These are phyloP conservation scores for Pythium grandisporangium DNA, from an alignment of 352 stramenopile genomes.

Conservation along the genomic window DNA sequence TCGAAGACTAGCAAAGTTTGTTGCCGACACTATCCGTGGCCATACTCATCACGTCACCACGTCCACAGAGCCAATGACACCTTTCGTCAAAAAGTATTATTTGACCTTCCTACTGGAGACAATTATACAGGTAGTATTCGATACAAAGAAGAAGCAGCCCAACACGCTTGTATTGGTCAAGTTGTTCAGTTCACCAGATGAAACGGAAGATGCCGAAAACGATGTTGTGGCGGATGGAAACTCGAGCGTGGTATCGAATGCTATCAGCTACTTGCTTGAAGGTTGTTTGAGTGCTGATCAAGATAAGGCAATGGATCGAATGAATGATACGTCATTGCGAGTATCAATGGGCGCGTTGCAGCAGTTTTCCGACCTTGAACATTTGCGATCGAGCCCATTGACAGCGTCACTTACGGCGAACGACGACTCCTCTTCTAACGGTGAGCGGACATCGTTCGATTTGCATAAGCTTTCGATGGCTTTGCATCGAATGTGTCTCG, in stretches of 20 bases:
- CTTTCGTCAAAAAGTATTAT: slow-evolving; percentile 69
- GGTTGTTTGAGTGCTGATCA: too few species aligned
- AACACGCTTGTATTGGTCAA: slow-evolving; percentile 67
- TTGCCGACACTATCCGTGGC: slow-evolving; percentile 32
- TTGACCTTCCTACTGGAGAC: slow-evolving; percentile 75
- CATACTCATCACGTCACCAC: slow-evolving; percentile 48
- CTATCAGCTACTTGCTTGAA: too few species aligned
- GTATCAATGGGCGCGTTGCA: slow-evolving; percentile 51
- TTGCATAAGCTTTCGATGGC: slow-evolving; percentile 40
- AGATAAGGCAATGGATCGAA: too few species aligned
- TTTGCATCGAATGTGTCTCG: slow-evolving; percentile 50
- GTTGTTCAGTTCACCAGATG: too few species aligned
- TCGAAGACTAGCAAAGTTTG: slow-evolving; percentile 24
- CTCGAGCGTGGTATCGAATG: not conserved
- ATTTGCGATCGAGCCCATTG: slow-evolving; percentile 46
- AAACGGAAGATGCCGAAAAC: too few species aligned
- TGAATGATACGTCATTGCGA: slow-evolving; percentile 60
- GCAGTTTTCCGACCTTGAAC: slow-evolving; percentile 59
- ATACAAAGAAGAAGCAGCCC: slow-evolving; percentile 65
- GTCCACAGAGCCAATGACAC: slow-evolving; percentile 16
- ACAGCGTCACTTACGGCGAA: slow-evolving; percentile 49
- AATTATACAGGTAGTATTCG: slow-evolving; percentile 60
- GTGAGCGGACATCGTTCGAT: slow-evolving; percentile 23
- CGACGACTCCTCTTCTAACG: slow-evolving; percentile 21
- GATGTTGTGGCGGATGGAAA: slow-evolving; percentile 12